Evolutionary conservation across 192 early-diverging fungal genomes (phyloP), one percentile per base, ranked within the genome.

Genomic region (Podila epicladia): DNA sequence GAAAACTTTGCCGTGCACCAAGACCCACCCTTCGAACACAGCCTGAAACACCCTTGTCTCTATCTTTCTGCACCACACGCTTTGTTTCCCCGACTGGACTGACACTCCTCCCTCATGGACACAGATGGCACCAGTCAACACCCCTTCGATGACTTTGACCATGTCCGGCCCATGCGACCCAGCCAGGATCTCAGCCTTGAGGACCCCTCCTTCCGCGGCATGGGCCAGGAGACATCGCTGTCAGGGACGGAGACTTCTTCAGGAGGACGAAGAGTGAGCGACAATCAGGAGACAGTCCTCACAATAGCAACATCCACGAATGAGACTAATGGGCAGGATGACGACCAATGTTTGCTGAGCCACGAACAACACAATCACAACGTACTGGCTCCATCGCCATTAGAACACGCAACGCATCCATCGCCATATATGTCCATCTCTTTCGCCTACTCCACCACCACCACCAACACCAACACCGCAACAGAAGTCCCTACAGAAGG

Each of bases 131-230:
- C 51, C 31, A 69, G 33, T 38, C 74, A 26, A 26, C 67, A 64
- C 48, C 67, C 74, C 29, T 76, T 76, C 32, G 67, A 76, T 38
- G 62, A 64, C 57, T 70, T 76, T 65, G 74, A 76, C 67, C 74
- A 69, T 65, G 63, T 65, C n/a, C 67, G 67, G 2, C 55, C 74
- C 31, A 11, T 67, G 31, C 35, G 51, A 7, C 71, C 63, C n/a
- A 65, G 59, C n/a, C 59, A 62, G n/a, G 59, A 71, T 15, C 51
- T 58, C 12, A 51, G 51, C 33, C 31, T 20, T 17, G 28, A 38
- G 20, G 57, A 24, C 24, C 58, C 22, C 57, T 26, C 22, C 58
- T 9, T 9, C 53, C 53, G 53, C 24, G 22, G 24, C 20, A 12
- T 55, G 9, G 24, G 22, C 53, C 53, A 55, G 53, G n/a, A 55